Evolutionary conservation across 73 alveolate species (phyloP), one percentile per base, ranked within the genome.

Genomic region (Paramecium pentaurelia): DNA sequence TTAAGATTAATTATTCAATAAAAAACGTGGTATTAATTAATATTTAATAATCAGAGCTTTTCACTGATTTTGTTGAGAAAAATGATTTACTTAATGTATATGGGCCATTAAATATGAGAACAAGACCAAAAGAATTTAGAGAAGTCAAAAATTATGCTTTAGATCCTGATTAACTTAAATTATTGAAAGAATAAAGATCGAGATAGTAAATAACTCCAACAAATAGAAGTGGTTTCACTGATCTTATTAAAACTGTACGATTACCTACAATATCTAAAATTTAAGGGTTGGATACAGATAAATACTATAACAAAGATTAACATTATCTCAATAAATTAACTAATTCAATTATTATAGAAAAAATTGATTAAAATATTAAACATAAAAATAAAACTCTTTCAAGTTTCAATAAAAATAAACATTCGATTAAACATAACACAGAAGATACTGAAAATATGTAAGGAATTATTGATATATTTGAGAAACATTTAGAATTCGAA

Each of bases 21-120:
- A 25, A 47, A 25, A 80, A 45, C 6, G 91, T 37, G 88, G 88
- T 75, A 54, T 25, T 0, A 0, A 6, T 54, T 8, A 16, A 18
- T 12, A 28, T 28, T 18, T 6, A 5, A 32, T 4, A 75, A 32
- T 37, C 37, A 89, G 94, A 89, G 22, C 77, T 71, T 9, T 89
- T 89, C 32, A 70, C 94, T 5, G 94, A 89, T 71, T 89, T 89
- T 75, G 92, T 89, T n/a, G 94, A 89, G n/a, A 77, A 83, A 38
- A 89, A 89, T 71, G 94, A 89, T 73, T 64, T 42, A 14, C 86
- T 71, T 44, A 89, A 89, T 49, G 94, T 89, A 8, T 89, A 89
- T 89, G 94, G 94, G 1, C 94, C 86, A 28, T 37, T 89, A 20
- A 89, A 89, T 51, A 71, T 71, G 86, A 71, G 94, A 73, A 68